phyloP scores from a whole-genome alignment of 306 rosid species.

The Luffa acutangula region DNA sequence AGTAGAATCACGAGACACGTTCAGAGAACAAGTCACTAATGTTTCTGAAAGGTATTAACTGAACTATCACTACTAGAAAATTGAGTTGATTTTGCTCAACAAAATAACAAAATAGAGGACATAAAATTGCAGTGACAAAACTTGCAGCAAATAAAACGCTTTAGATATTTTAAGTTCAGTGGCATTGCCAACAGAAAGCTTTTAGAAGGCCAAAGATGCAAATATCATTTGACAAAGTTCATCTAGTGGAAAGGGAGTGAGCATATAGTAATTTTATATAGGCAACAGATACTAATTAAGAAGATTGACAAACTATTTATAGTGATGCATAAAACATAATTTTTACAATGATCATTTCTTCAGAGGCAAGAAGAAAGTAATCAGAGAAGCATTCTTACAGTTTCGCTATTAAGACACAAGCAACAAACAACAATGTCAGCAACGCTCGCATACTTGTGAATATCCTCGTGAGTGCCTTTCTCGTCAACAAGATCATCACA shows the following conservation, averaged over 20 bases:
- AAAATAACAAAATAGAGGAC: not conserved
- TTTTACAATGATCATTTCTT: not conserved
- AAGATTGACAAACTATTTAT: not conserved
- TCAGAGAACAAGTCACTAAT: not conserved
- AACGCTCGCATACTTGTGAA: conserved; percentile 53
- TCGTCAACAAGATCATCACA: conserved; percentile 46
- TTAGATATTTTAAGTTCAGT: not conserved
- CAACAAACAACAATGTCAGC: conserved; percentile 91
- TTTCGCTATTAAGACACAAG: conserved; percentile 48
- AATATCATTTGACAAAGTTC: not conserved
- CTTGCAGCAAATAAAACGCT: not conserved
- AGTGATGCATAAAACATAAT: not conserved
- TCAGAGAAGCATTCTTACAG: conserved; percentile 30
- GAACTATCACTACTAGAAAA: not conserved
- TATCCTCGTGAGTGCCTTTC: conserved; percentile 65
- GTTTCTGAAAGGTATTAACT: not conserved
- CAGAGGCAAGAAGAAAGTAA: not conserved
- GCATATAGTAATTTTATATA: too few species aligned
- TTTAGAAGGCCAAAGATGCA: not conserved
- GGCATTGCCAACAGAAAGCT: not conserved
- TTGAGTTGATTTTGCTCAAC: not conserved
- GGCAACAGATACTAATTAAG: not conserved
- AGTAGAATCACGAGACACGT: conserved; percentile 5
- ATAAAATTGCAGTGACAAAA: not conserved
- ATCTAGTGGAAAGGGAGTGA: not conserved